phyloP scores from a whole-genome alignment of 768 basidiomycete species.

The Amanita rubescens region DNA sequence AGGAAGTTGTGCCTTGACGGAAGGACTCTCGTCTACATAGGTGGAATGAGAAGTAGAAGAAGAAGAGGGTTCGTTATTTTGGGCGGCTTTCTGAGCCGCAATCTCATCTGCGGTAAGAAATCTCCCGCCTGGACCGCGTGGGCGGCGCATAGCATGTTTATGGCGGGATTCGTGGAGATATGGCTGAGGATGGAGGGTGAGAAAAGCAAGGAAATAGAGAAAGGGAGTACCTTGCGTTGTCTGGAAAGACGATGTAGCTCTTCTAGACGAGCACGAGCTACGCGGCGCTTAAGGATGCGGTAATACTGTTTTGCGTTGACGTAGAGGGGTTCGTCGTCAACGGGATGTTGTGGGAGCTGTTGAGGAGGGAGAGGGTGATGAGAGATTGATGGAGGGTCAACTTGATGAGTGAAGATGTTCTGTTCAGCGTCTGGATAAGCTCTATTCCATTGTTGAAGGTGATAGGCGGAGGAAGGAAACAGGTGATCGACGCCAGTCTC shows the following conservation, averaged over 20 bases:
- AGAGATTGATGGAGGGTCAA: background rate
- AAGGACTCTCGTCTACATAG: slow-evolving; percentile 34
- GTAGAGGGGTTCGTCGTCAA: slow-evolving; percentile 97
- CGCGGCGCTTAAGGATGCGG: slow-evolving; percentile 91
- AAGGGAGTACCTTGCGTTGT: slow-evolving; percentile 74
- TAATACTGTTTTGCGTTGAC: slow-evolving; percentile 99
- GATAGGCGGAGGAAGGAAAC: slow-evolving; percentile 48
- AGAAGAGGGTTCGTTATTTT: slow-evolving; percentile 26
- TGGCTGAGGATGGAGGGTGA: slow-evolving; percentile 45
- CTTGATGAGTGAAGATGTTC: slow-evolving; percentile 18
- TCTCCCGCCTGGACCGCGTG: slow-evolving; percentile 93
- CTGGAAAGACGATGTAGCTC: slow-evolving; percentile 90
- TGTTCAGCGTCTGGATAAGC: slow-evolving; percentile 1
- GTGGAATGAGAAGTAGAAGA: slow-evolving; percentile 20
- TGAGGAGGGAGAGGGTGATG: slow-evolving; percentile 8
- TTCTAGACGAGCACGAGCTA: slow-evolving; percentile 85
- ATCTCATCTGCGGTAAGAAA: slow-evolving; percentile 97
- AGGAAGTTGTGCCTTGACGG: slow-evolving; percentile 7
- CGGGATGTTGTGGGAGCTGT: slow-evolving; percentile 27
- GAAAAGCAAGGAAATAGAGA: background rate
- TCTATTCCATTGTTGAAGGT: slow-evolving; percentile 19
- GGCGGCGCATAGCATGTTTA: slow-evolving; percentile 96
- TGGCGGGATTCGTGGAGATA: slow-evolving; percentile 98
- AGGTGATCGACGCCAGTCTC: slow-evolving; percentile 48
- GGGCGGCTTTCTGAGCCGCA: slow-evolving; percentile 61